These are phyloP conservation scores for Bipolaris sorokiniana DNA, from an alignment of 2,329 filamentous ascomycete genomes.

Conservation along the genomic window DNA sequence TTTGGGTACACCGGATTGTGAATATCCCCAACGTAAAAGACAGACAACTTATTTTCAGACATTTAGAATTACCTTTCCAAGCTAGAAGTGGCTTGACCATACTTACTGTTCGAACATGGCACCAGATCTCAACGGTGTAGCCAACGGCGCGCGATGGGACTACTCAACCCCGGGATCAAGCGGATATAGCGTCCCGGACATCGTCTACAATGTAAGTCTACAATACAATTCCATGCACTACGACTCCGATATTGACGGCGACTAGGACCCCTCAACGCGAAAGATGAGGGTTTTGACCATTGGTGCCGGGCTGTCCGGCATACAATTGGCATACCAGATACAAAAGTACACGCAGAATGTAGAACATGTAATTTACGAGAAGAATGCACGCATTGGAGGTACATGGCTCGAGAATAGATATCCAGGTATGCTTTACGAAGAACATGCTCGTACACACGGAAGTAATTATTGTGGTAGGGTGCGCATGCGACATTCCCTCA, in stretches of 20 bases:
- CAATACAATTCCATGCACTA: neutral
- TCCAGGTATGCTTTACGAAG: conserved; percentile 24
- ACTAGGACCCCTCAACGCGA: conserved; percentile 21
- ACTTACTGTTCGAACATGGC: conserved; percentile 40
- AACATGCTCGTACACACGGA: too few relatives aligned
- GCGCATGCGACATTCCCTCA: conserved; percentile 55
- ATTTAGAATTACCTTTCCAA: neutral
- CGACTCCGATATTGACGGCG: neutral
- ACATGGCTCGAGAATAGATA: conserved; percentile 57
- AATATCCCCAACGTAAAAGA: too few relatives aligned
- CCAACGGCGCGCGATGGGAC: conserved; percentile 47
- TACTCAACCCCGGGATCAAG: conserved; percentile 53
- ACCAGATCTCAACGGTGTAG: conserved; percentile 51
- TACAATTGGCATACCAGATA: conserved; percentile 57
- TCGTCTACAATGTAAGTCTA: conserved; percentile 44
- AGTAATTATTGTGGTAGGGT: conserved; percentile 24
- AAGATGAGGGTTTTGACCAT: conserved; percentile 57
- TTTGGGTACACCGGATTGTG: too few relatives aligned
- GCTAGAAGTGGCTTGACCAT: neutral
- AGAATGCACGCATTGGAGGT: conserved; percentile 53
- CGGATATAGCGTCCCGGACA: conserved; percentile 51
- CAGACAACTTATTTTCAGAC: neutral
- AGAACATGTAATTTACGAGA: conserved; percentile 57
- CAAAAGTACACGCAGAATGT: conserved; percentile 53
- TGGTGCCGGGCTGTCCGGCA: conserved; percentile 56